Base-by-base conservation (phyloP, 371 early-diverging fungal species). In the Apophysomyces variabilis region DNA sequence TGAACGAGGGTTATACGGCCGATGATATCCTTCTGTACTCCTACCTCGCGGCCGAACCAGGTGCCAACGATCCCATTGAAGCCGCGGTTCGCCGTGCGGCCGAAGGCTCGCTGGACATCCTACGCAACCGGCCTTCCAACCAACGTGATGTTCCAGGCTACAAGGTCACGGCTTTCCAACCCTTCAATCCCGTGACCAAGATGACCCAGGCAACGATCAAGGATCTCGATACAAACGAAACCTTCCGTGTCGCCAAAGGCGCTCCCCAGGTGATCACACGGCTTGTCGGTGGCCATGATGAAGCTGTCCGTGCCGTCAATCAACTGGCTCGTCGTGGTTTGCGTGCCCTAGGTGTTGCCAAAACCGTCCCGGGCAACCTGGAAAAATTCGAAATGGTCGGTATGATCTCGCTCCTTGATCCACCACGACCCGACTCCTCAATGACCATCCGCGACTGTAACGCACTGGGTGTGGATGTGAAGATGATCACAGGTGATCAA, bases 401-500 rank as follows among this genome's bases (percentile, higher is more conserved):
- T 70, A 91, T 92, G 91, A 89, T 92, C 58, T 88, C 92, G 18
- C 75, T 98, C 60, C 87, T 95, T 59, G 98, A 96, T 72, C 97
- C 94, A 36, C 92, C 93, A 54, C 90, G 88, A 66, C 85, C 86
- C 60, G 89, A 87, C 62, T 86, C 87, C 18, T 82, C 85, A 50
- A 73, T 80, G 45, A 92, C 92, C 26, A 92, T 93, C 66, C 66
- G 69, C n/a, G 89, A 88, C 36, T 90, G 90, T 71, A 77, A 82
- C 45, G 60, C 66, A 37, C 79, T 89, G 68, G 93, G 91, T 56
- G 90, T 96, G 57, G 78, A 86, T 59, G 93, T 95, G 44, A 89
- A 93, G 77, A 95, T 96, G 94, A 90, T 95, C 71, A 95, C 95
- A 6, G 96, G 95, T 63, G 95, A 96, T 67, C 96, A 96, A 67